Evolutionary conservation across 1,139 yeast genomes (phyloP).

Genomic region (Hansenula lynferdii): DNA sequence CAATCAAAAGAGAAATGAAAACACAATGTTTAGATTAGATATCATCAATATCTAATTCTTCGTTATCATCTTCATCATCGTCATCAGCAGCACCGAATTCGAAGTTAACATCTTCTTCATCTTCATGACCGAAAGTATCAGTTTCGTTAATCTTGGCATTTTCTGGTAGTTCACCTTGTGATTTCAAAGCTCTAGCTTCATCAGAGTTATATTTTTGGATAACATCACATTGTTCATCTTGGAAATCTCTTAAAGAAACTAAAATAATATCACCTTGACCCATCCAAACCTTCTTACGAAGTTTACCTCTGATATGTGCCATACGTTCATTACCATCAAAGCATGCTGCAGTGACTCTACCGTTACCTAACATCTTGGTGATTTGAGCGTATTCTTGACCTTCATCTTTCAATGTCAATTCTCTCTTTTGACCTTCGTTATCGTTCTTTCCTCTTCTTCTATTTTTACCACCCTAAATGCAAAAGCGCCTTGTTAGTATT

Average conservation of each 20-base stretch:
- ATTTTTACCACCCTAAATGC: conserved; percentile 44
- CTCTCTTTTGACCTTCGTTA: conserved; percentile 89
- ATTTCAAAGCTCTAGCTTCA: conserved; percentile 96
- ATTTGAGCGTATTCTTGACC: conserved; percentile 99
- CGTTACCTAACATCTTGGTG: conserved; percentile 97
- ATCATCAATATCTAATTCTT: conserved; percentile 79
- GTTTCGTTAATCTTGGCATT: conserved; percentile 96
- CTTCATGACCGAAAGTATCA: conserved; percentile 94
- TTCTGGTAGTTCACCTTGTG: conserved; percentile 95
- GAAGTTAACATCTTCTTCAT: conserved; percentile 96
- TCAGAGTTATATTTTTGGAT: conserved; percentile 96
- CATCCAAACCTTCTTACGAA: conserved; percentile 99
- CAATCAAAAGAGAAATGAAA: conserved; percentile 3
- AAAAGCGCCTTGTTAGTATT: not conserved
- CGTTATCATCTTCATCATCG: conserved; percentile 67
- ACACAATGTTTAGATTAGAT: conserved; percentile 36
- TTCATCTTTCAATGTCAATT: conserved; percentile 85
- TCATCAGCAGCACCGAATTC: conserved; percentile 96
- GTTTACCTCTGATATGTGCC: conserved; percentile 98
- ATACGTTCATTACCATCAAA: conserved; percentile 91
- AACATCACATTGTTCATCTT: conserved; percentile 97
- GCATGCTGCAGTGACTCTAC: conserved; percentile 92
- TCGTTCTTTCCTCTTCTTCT: conserved; percentile 99
- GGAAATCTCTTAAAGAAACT: conserved; percentile 96
- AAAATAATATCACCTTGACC: conserved; percentile 97